phyloP scores from a whole-genome alignment of 2,329 filamentous ascomycete species.

The Sporothrix pseudoabietina region DNA sequence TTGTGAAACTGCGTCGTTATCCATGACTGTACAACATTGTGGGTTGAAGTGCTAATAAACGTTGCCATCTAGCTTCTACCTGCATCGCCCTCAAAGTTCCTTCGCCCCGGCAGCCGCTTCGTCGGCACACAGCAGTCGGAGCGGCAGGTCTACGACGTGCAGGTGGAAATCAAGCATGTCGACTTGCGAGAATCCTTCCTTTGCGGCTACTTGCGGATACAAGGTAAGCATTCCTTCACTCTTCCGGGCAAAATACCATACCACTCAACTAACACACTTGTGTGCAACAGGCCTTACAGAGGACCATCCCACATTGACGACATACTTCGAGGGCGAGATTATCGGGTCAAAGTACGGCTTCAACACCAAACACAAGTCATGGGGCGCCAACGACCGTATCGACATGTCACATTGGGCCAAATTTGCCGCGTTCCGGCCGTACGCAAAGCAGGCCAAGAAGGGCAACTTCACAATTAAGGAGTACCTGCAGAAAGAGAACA shows the following conservation, averaged over 20 bases:
- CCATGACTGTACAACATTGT: background rate
- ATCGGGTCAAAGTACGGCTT: slow-evolving; percentile 96
- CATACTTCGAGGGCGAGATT: slow-evolving; percentile 97
- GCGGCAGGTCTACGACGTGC: slow-evolving; percentile 88
- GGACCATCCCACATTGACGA: slow-evolving; percentile 95
- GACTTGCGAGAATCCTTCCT: slow-evolving; percentile 92
- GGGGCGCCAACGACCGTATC: slow-evolving; percentile 89
- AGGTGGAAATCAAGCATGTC: slow-evolving; percentile 96
- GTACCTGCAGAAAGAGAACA: slow-evolving; percentile 76
- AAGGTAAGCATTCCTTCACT: slow-evolving; percentile 61
- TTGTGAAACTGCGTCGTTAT: background rate
- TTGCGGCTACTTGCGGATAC: slow-evolving; percentile 92
- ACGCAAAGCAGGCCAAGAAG: slow-evolving; percentile 62
- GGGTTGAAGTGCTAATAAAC: background rate
- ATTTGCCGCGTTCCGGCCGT: slow-evolving; percentile 82
- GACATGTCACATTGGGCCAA: slow-evolving; percentile 92
- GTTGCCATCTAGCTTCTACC: slow-evolving; percentile 64
- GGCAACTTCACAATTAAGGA: slow-evolving; percentile 64
- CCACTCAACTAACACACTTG: background rate
- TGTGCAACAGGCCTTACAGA: slow-evolving; percentile 75
- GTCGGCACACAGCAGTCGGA: slow-evolving; percentile 91
- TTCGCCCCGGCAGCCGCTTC: slow-evolving; percentile 86
- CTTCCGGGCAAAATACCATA: background rate
- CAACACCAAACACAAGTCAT: slow-evolving; percentile 81
- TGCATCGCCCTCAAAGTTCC: slow-evolving; percentile 78